Percentiles rank a stretch among this genome's conserved stretches.
Conservation (phyloP, 129 eudicot genomes). For the Pseudognaphalium luteoalbum region DNA sequence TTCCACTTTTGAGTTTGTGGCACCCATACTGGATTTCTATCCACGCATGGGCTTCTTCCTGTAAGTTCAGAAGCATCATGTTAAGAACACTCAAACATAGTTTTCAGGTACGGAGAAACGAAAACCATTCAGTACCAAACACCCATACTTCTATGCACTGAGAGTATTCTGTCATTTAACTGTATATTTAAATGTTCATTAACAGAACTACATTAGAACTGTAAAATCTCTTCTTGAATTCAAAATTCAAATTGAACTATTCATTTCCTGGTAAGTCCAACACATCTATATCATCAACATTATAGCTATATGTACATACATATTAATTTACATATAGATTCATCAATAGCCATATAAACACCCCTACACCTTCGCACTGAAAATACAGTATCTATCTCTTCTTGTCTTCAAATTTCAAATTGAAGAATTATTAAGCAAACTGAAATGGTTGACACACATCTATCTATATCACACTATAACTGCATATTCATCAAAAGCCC, state of each 20-base stretch:
- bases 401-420: neutral
- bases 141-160: neutral
- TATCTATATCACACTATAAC: neutral
- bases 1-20: constrained; percentile 72
- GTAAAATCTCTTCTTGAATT: neutral
- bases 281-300: no score
- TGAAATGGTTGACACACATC: neutral
- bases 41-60: constrained; percentile 26
- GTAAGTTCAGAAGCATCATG: neutral
- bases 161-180: no score
- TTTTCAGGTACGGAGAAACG: no score
- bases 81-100: neutral
- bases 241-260: no score
- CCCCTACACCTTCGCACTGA: no score
- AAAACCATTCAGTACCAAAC: neutral
- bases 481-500: neutral
- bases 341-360: no score
- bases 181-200: neutral
- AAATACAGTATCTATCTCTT: neutral
- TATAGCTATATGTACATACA: no score
- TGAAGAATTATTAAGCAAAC: neutral
- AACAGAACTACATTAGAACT: neutral
- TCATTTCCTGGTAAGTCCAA: no score
- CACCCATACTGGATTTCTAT: constrained; percentile 63
- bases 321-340: no score